Percentiles rank a stretch among this genome's conserved stretches.
Conservation (phyloP, 1,284 basidiomycete species). For the Ustilago hordei region DNA sequence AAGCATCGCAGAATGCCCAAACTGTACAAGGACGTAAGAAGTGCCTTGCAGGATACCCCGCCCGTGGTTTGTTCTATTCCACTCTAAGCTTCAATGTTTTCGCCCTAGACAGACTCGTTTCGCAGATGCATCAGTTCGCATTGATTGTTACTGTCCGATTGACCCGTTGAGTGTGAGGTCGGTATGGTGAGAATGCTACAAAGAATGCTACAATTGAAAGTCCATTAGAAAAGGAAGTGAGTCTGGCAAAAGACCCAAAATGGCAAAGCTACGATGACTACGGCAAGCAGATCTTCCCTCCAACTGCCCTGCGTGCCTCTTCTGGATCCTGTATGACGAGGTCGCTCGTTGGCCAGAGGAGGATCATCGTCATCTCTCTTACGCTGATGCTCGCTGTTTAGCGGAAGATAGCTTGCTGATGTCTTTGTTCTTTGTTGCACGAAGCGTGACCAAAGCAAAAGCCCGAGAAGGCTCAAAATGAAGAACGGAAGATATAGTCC, state of each 20-base stretch:
- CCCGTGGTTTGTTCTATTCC: not conserved
- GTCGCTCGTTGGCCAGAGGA: constrained; percentile 4
- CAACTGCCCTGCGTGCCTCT: constrained; percentile 1
- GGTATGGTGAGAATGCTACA: constrained; percentile 8
- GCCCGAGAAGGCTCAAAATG: constrained; percentile 21
- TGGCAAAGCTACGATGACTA: constrained; percentile 37
- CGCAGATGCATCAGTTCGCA: constrained; percentile 8
- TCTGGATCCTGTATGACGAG: not conserved
- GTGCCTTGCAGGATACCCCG: constrained; percentile 17
- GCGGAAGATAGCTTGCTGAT: constrained; percentile 19
- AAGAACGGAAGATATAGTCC: constrained; percentile 47
- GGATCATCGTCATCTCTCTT: constrained; percentile 37
- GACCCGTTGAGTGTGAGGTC: not conserved
- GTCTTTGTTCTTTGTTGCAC: not conserved
- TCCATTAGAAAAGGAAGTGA: constrained; percentile 32
- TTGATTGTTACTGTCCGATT: constrained; percentile 2
- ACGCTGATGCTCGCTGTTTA: constrained; percentile 19
- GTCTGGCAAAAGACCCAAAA: constrained; percentile 51
- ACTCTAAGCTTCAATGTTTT: not conserved
- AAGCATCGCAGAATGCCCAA: not conserved
- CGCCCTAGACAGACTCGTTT: constrained; percentile 3
- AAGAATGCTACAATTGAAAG: not conserved
- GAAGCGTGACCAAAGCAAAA: constrained; percentile 26
- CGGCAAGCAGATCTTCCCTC: constrained; percentile 38
- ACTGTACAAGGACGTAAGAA: no score